Percentiles rank a stretch among this genome's conserved stretches.
Evolutionary conservation across 1,284 basidiomycete genomes (phyloP).

Genomic region (Tausonia pullulans): DNA sequence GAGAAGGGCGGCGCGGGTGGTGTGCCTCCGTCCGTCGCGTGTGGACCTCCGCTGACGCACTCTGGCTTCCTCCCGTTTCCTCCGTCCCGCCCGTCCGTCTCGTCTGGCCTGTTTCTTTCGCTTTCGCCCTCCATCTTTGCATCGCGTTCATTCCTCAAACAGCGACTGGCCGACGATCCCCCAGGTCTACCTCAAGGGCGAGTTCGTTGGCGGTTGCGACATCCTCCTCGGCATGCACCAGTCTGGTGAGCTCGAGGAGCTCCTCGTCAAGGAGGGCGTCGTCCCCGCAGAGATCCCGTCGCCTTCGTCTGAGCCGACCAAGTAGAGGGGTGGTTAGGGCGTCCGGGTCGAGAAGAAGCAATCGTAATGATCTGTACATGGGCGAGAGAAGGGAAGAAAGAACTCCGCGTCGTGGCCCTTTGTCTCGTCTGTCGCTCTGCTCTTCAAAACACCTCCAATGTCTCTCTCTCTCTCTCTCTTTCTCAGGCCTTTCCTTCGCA

Average conservation of each 20-base stretch:
- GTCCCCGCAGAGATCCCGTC: conserved; percentile 39
- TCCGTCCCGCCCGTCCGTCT: neutral
- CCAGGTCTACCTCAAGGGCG: conserved; percentile 86
- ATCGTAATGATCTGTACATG: too few species aligned
- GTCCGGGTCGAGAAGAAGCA: too few species aligned
- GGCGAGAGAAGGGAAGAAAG: too few species aligned
- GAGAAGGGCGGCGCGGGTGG: neutral
- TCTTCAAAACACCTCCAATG: too few species aligned
- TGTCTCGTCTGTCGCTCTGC: too few species aligned
- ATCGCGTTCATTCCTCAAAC: neutral
- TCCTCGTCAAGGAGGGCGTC: conserved; percentile 62
- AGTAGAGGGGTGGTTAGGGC: too few species aligned
- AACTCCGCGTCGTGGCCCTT: too few species aligned
- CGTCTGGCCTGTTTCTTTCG: neutral
- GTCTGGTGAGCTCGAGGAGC: conserved; percentile 78
- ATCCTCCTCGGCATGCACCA: conserved; percentile 94
- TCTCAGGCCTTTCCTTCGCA: too few species aligned
- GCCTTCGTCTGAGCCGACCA: too few species aligned
- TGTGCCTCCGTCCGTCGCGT: neutral
- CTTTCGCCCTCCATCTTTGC: neutral
- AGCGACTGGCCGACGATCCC: conserved; percentile 98
- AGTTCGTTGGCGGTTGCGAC: conserved; percentile 95
- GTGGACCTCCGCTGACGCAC: neutral
- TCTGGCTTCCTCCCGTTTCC: neutral
- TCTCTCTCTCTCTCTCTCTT: too few species aligned